These are phyloP conservation scores for Chaetomium cochliodes DNA, from an alignment of 495 filamentous ascomycete genomes.

Conservation along the genomic window DNA sequence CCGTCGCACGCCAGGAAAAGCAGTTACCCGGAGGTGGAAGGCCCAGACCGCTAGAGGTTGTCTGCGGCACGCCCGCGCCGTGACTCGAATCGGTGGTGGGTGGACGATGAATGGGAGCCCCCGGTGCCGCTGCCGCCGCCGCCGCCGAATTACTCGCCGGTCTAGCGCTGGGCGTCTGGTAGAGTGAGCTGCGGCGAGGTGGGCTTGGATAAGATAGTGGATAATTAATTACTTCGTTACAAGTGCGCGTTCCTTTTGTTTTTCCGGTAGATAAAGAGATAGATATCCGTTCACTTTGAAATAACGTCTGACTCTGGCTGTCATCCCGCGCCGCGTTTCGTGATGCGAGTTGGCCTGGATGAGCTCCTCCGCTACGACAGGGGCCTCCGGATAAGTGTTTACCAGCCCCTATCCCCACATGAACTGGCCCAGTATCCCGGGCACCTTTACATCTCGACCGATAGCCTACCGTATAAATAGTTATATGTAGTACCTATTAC, in stretches of 20 bases:
- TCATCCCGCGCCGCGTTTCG: not conserved
- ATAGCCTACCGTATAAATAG: no score
- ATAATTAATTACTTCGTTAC: not conserved
- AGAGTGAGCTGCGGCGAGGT: no score
- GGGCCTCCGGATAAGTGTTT: conserved; percentile 12
- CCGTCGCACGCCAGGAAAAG: conserved; percentile 34
- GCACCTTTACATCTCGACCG: not conserved
- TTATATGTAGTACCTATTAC: no score
- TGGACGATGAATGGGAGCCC: not conserved
- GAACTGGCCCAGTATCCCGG: no score
- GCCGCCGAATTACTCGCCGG: conserved; percentile 15
- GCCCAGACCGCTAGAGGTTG: conserved; percentile 23
- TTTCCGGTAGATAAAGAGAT: conserved; percentile 3
- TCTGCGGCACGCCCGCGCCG: not conserved
- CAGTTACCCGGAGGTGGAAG: conserved; percentile 33
- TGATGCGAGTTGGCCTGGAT: not conserved
- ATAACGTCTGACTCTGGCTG: not conserved
- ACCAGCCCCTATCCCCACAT: conserved; percentile 2
- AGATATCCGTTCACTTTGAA: conserved; percentile 8
- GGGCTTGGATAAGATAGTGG: not conserved
- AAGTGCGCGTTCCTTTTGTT: conserved; percentile 8
- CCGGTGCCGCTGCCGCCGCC: not conserved
- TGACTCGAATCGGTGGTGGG: not conserved
- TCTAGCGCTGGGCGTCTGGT: not conserved
- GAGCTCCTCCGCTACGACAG: not conserved